phyloP scores from a whole-genome alignment of 1,139 yeast genomes.

The Kodamaea sp. region DNA sequence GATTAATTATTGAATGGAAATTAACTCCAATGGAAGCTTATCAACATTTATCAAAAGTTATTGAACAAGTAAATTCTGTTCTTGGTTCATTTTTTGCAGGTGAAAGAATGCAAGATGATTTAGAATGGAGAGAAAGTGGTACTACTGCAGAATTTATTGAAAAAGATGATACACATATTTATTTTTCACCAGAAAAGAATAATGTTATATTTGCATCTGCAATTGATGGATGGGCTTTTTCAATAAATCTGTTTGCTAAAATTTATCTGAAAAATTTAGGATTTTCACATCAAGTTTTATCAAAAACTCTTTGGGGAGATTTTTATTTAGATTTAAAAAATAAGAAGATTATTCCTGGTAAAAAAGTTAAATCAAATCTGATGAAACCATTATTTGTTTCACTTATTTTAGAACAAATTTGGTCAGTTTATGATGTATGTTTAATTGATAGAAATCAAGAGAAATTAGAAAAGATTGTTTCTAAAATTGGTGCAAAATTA shows the following conservation, averaged over 20 bases:
- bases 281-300: constrained; percentile 71
- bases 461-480: constrained; percentile 69
- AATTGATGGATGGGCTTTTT: constrained; percentile 97
- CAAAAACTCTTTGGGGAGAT: constrained; percentile 96
- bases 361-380: constrained; percentile 48
- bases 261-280: constrained; percentile 84
- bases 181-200: constrained; percentile 84
- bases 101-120: constrained; percentile 87
- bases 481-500: constrained; percentile 64
- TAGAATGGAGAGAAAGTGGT: constrained; percentile 72
- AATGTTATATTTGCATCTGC: constrained; percentile 96
- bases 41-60: constrained; percentile 66
- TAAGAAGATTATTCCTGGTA: constrained; percentile 68
- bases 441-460: constrained; percentile 65
- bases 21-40: constrained; percentile 85
- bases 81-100: constrained; percentile 92
- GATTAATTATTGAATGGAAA: constrained; percentile 78
- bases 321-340: constrained; percentile 85
- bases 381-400: constrained; percentile 84
- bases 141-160: constrained; percentile 61
- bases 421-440: constrained; percentile 84
- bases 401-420: constrained; percentile 81
- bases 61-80: constrained; percentile 94
- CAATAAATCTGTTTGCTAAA: constrained; percentile 81
- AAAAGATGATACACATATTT: constrained; percentile 75